These are phyloP conservation scores for Erigeron canadensis DNA, from an alignment of 129 eudicot genomes.

Conservation along the genomic window DNA sequence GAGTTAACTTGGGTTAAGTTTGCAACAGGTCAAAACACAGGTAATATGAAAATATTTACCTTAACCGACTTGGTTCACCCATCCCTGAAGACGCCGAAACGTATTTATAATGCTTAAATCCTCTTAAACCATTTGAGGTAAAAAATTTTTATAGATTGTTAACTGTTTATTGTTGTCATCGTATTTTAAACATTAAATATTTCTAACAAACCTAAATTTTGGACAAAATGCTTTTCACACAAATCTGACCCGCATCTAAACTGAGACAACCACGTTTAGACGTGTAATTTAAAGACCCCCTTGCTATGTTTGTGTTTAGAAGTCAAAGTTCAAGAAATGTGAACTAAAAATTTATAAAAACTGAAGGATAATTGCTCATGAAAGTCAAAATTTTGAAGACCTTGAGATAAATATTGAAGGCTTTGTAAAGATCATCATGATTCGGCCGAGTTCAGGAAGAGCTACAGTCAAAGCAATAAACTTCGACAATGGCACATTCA, in stretches of 20 bases:
- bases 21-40: neutral
- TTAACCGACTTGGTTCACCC: too few relatives aligned
- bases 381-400: conserved; percentile 30
- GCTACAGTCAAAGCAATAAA: conserved; percentile 62
- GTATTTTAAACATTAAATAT: too few relatives aligned
- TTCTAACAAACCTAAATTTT: neutral
- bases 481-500: conserved; percentile 58
- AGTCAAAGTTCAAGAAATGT: neutral
- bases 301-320: neutral
- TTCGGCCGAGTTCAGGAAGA: conserved; percentile 65
- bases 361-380: neutral
- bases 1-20: neutral
- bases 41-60: too few relatives aligned
- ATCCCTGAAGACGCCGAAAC: too few relatives aligned
- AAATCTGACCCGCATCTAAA: neutral
- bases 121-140: too few relatives aligned
- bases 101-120: too few relatives aligned
- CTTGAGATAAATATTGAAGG: conserved; percentile 87
- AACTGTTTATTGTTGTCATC: neutral
- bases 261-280: neutral
- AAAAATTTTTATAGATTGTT: too few relatives aligned
- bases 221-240: neutral
- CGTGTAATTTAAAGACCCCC: neutral
- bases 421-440: conserved; percentile 93
- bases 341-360: neutral